Conservation (phyloP, 352 stramenopile genomes). For the Pythium aristosporum region DNA sequence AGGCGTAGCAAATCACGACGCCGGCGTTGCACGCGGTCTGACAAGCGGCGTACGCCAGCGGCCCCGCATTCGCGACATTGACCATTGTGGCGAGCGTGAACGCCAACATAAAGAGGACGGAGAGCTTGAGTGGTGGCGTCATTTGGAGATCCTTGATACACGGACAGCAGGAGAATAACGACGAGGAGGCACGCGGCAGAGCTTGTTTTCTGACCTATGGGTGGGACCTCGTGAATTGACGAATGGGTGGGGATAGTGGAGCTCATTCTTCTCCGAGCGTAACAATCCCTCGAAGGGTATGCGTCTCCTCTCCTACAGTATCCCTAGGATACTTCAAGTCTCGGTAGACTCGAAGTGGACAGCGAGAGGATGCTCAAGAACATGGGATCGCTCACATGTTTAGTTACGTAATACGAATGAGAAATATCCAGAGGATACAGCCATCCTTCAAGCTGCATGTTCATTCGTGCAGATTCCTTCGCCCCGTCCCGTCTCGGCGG, state of each 20-base stretch:
- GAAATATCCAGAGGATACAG: too few species aligned
- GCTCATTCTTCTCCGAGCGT: too few species aligned
- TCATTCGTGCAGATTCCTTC: not conserved
- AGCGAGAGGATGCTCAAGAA: too few species aligned
- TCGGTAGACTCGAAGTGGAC: too few species aligned
- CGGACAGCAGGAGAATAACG: not conserved
- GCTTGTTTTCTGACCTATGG: not conserved
- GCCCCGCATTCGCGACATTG: conserved; percentile 18
- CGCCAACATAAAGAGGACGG: not conserved
- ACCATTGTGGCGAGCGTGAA: not conserved
- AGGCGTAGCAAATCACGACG: conserved; percentile 38
- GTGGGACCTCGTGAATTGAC: not conserved
- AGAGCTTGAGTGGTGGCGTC: not conserved
- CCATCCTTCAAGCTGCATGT: too few species aligned
- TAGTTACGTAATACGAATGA: too few species aligned
- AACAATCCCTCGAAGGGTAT: too few species aligned
- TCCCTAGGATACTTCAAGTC: too few species aligned
- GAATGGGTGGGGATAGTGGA: not conserved
- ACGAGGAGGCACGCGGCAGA: not conserved
- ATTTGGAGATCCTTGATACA: too few species aligned
- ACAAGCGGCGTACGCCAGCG: conserved; percentile 34
- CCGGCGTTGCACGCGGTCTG: conserved; percentile 42
- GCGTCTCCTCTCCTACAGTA: not conserved
- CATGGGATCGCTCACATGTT: too few species aligned
- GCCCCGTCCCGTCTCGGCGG: conserved; percentile 7